Evolutionary conservation across 2,329 filamentous ascomycete genomes (phyloP).

Genomic region (Cladophialophora bantiana): DNA sequence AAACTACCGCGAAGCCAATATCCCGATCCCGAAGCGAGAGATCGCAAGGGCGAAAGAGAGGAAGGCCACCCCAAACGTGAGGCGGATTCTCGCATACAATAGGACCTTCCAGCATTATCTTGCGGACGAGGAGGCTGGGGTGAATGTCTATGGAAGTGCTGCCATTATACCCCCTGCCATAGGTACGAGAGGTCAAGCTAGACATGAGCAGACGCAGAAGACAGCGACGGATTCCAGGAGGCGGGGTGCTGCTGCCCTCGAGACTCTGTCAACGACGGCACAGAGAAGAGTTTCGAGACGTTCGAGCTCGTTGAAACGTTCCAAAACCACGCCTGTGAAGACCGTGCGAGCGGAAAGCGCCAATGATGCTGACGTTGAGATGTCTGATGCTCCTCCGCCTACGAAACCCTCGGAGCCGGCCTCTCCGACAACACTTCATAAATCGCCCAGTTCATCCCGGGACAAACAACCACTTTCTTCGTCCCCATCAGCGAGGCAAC

Average conservation of each 20-base stretch:
- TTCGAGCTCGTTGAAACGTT: conserved; percentile 23
- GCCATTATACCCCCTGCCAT: conserved; percentile 23
- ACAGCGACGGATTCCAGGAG: conserved; percentile 34
- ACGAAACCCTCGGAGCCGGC: neutral
- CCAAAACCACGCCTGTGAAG: conserved; percentile 22
- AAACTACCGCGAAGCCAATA: conserved; percentile 66
- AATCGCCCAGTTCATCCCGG: conserved; percentile 35
- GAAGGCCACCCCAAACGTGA: conserved; percentile 56
- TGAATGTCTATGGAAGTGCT: conserved; percentile 39
- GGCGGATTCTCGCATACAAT: conserved; percentile 56
- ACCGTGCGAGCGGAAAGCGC: conserved; percentile 9
- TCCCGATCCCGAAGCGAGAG: conserved; percentile 67
- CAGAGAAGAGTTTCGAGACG: conserved; percentile 24
- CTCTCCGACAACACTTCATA: neutral
- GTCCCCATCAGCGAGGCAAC: conserved; percentile 4
- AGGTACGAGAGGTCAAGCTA: conserved; percentile 29
- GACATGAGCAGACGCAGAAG: conserved; percentile 22
- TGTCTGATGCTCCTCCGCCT: conserved; percentile 24
- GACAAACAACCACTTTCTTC: conserved; percentile 26
- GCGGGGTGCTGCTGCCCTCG: conserved; percentile 43
- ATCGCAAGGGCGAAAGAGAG: conserved; percentile 49
- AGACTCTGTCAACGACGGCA: conserved; percentile 31
- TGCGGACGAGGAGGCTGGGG: conserved; percentile 58
- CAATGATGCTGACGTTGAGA: conserved; percentile 26
- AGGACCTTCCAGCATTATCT: conserved; percentile 60